These are phyloP conservation scores for Phytopythium helicoides DNA, from an alignment of 352 stramenopile genomes.

Conservation along the genomic window DNA sequence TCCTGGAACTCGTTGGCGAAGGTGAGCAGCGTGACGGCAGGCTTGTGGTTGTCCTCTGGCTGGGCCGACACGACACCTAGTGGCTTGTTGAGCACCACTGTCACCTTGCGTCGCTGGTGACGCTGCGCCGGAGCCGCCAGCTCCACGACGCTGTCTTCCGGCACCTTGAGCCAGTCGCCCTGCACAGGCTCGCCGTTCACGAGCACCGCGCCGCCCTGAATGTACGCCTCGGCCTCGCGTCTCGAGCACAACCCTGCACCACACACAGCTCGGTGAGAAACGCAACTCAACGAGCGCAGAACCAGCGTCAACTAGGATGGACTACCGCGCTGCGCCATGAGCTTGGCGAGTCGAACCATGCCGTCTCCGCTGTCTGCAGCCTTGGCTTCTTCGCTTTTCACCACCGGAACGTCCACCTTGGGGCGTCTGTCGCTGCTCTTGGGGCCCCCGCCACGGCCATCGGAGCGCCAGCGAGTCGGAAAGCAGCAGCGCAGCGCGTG, in stretches of 20 bases:
- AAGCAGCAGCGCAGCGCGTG: too few relatives aligned
- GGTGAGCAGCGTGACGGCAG: slow-evolving; percentile 72
- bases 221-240: slow-evolving; percentile 79
- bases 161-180: slow-evolving; percentile 72
- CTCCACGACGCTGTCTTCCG: slow-evolving; percentile 46
- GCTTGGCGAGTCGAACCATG: slow-evolving; percentile 69
- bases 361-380: slow-evolving; percentile 7
- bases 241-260: slow-evolving; percentile 63
- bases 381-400: background rate
- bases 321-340: slow-evolving; percentile 64
- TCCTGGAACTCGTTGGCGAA: slow-evolving; percentile 75
- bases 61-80: slow-evolving; percentile 82
- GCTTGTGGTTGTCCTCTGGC: slow-evolving; percentile 58
- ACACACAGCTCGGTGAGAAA: background rate
- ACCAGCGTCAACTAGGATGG: background rate
- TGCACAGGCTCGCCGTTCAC: slow-evolving; percentile 68
- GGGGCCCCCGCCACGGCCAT: background rate
- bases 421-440: background rate
- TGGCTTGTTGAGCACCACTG: slow-evolving; percentile 81
- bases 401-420: background rate
- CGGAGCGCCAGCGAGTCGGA: too few relatives aligned
- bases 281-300: too few relatives aligned
- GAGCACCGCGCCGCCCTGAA: slow-evolving; percentile 67
- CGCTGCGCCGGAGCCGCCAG: slow-evolving; percentile 65
- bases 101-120: slow-evolving; percentile 77